Conservation (phyloP, 805 yeast genomes). For the Monosporozyma servazzii region DNA sequence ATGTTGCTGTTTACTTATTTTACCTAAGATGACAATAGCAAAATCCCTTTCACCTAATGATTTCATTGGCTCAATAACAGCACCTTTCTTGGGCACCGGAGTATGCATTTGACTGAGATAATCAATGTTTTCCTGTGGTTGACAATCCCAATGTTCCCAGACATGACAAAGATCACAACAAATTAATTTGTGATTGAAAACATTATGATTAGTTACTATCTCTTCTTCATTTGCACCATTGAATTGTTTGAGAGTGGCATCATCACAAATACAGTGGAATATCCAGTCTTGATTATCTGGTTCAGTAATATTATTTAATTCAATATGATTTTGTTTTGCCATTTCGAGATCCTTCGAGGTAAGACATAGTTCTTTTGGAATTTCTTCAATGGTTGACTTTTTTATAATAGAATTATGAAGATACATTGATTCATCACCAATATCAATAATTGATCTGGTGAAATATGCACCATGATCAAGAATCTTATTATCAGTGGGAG, state of each 20-base stretch:
- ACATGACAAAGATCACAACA: slow-evolving; percentile 27
- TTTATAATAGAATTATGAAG: background rate
- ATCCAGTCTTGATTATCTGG: slow-evolving; percentile 25
- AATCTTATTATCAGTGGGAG: slow-evolving; percentile 8
- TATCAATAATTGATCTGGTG: slow-evolving; percentile 1
- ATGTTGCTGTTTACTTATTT: slow-evolving; percentile 2
- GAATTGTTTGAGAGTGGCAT: slow-evolving; percentile 8
- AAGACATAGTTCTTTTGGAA: slow-evolving; percentile 24
- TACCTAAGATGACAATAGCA: slow-evolving; percentile 16
- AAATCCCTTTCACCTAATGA: slow-evolving; percentile 10
- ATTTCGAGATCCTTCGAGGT: slow-evolving; percentile 19
- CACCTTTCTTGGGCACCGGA: background rate
- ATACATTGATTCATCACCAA: slow-evolving; percentile 1
- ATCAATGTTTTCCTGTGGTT: slow-evolving; percentile 11
- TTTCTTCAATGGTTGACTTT: slow-evolving; percentile 10
- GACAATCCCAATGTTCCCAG: slow-evolving; percentile 31
- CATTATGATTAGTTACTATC: slow-evolving; percentile 2
- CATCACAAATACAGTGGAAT: slow-evolving; percentile 24
- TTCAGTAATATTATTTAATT: slow-evolving; percentile 8
- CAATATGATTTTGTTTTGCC: slow-evolving; percentile 15
- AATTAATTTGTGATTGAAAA: slow-evolving; percentile 5
- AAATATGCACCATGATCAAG: slow-evolving; percentile 8
- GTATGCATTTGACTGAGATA: slow-evolving; percentile 8
- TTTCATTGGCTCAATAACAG: background rate
- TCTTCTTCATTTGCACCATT: slow-evolving; percentile 12